Conservation (phyloP, 169 alveolate species). For the Plasmodium adleri region DNA sequence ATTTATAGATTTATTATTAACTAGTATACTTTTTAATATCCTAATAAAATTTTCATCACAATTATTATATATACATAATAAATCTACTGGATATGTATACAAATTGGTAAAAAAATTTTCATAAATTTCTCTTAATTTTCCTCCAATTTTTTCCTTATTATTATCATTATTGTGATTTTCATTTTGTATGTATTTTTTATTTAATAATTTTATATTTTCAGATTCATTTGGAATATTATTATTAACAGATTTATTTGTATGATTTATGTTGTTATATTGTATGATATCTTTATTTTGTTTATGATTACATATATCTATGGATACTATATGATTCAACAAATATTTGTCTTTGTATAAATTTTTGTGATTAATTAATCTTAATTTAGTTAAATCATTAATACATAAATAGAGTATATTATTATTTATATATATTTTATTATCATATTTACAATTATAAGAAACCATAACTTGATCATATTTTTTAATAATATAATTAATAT, state of each 20-base stretch:
- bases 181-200: background rate
- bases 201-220: background rate
- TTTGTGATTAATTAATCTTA: slow-evolving; percentile 52
- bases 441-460: slow-evolving; percentile 34
- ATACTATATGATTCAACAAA: slow-evolving; percentile 6
- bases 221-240: background rate
- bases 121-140: slow-evolving; percentile 31
- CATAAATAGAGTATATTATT: slow-evolving; percentile 16
- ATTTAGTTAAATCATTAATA: slow-evolving; percentile 45
- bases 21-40: slow-evolving; percentile 17
- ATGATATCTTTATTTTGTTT: background rate
- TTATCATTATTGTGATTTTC: background rate
- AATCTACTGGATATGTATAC: slow-evolving; percentile 54
- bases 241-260: background rate
- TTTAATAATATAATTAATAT: slow-evolving; percentile 23
- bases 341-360: slow-evolving; percentile 38
- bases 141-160: background rate
- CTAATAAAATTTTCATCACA: background rate
- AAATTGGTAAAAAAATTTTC: slow-evolving; percentile 28
- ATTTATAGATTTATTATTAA: slow-evolving; percentile 10
- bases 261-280: background rate
- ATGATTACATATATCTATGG: slow-evolving; percentile 14
- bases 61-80: slow-evolving; percentile 21
- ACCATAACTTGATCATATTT: slow-evolving; percentile 36
- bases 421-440: slow-evolving; percentile 56